Evolutionary conservation across 257 asterid genomes (phyloP).

Genomic region (Cordia subcordata): DNA sequence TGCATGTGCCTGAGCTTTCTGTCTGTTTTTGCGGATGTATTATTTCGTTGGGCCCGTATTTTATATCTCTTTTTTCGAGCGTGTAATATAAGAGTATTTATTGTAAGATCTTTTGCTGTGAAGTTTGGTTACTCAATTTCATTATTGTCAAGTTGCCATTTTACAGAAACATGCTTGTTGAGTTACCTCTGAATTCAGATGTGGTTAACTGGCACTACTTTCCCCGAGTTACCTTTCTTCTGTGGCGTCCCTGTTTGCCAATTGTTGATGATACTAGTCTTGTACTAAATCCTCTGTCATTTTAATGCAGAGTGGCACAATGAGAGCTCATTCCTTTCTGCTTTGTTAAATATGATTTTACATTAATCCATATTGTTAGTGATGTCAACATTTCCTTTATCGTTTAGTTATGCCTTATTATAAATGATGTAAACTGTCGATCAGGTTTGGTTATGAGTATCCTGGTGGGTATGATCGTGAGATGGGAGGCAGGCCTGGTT

Average conservation of each 20-base stretch:
- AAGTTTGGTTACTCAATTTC: too few relatives aligned
- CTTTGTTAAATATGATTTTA: not conserved
- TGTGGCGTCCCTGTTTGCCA: not conserved
- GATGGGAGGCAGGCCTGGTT: conserved; percentile 70
- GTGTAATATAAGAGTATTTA: too few relatives aligned
- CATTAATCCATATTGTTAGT: not conserved
- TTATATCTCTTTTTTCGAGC: too few relatives aligned
- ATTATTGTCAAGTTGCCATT: too few relatives aligned
- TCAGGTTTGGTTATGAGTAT: conserved; percentile 71
- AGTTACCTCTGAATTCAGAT: too few relatives aligned
- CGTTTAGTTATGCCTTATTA: not conserved
- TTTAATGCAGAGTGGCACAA: not conserved
- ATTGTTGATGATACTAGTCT: not conserved
- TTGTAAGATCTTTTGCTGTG: too few relatives aligned
- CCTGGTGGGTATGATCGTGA: conserved; percentile 90
- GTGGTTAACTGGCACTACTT: too few relatives aligned
- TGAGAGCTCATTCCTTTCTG: not conserved
- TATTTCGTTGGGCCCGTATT: too few relatives aligned
- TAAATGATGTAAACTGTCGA: conserved; percentile 1
- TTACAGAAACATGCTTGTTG: too few relatives aligned
- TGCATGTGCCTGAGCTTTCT: too few relatives aligned
- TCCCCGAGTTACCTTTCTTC: not conserved
- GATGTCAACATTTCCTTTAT: not conserved
- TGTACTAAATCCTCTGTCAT: not conserved
- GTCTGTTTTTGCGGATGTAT: too few relatives aligned